These are phyloP conservation scores for Auriscalpium orientale DNA, from an alignment of 768 basidiomycete genomes.

Conservation along the genomic window DNA sequence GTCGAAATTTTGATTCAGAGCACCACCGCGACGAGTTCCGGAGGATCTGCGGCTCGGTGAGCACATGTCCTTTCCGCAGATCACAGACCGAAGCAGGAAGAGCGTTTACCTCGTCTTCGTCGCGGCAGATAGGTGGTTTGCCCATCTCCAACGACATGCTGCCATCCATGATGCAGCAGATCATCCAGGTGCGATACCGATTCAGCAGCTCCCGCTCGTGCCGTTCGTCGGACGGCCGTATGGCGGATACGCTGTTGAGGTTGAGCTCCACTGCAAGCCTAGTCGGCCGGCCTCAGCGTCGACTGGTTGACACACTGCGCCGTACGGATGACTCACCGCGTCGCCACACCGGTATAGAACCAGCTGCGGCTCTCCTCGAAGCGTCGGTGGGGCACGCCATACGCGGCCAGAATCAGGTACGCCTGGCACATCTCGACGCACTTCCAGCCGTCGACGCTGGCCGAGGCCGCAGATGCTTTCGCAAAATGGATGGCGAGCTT, in stretches of 20 bases:
- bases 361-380: constrained; percentile 71
- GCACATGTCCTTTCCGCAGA: constrained; percentile 3
- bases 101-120: constrained; percentile 52
- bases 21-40: constrained; percentile 19
- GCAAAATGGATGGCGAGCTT: constrained; percentile 54
- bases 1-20: constrained; percentile 20
- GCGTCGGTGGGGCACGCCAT: constrained; percentile 51
- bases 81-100: constrained; percentile 29
- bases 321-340: constrained; percentile 33
- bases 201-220: constrained; percentile 61
- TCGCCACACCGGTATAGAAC: constrained; percentile 66
- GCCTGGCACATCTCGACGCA: constrained; percentile 78
- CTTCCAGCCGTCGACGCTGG: constrained; percentile 52
- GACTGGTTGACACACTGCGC: neutral
- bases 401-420: constrained; percentile 59
- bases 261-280: constrained; percentile 71
- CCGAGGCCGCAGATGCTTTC: constrained; percentile 49
- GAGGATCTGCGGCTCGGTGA: constrained; percentile 32
- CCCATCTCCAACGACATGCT: constrained; percentile 72
- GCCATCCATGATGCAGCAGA: constrained; percentile 69
- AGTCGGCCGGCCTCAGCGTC: neutral
- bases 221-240: constrained; percentile 38
- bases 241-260: constrained; percentile 44
- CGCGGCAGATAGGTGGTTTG: constrained; percentile 55
- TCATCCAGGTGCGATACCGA: constrained; percentile 66